Conservation (phyloP, 768 basidiomycete genomes). For the Fomitopsis pulvina region DNA sequence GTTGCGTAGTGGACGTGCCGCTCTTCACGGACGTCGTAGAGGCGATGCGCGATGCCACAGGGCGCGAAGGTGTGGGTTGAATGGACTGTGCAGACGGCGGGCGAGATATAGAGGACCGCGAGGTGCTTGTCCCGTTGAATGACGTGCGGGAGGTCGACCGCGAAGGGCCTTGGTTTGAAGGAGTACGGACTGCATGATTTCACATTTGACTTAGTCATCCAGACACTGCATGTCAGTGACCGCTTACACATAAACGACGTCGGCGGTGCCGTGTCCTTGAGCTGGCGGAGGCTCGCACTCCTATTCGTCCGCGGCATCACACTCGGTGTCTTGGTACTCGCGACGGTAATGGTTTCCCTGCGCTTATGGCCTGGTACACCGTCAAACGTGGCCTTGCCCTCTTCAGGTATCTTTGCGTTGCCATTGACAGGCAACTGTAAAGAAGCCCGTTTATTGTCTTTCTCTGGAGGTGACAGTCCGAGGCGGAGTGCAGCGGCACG, state of each 20-base stretch:
- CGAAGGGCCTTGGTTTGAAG: slow-evolving; percentile 29
- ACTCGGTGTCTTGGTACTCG: slow-evolving; percentile 38
- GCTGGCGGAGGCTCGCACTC: slow-evolving; percentile 34
- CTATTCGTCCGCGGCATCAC: slow-evolving; percentile 39
- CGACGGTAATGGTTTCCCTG: slow-evolving; percentile 65
- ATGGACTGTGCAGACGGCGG: slow-evolving; percentile 15
- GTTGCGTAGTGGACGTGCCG: neutral
- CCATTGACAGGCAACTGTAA: neutral
- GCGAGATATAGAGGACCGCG: slow-evolving; percentile 15
- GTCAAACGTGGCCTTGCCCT: slow-evolving; percentile 51
- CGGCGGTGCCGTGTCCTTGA: slow-evolving; percentile 42
- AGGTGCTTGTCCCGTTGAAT: slow-evolving; percentile 10
- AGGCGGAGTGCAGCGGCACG: slow-evolving; percentile 66
- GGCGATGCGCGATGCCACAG: neutral
- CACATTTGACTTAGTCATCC: slow-evolving; percentile 6
- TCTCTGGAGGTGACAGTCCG: slow-evolving; percentile 33
- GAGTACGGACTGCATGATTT: slow-evolving; percentile 36
- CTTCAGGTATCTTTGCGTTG: slow-evolving; percentile 16
- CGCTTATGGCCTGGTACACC: slow-evolving; percentile 85
- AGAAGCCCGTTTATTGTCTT: neutral
- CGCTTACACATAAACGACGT: slow-evolving; percentile 69
- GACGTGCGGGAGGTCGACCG: slow-evolving; percentile 40
- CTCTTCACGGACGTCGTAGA: neutral
- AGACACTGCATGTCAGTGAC: neutral
- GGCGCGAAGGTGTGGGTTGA: neutral